These are phyloP conservation scores for Naumovozyma dairenensis DNA, from an alignment of 805 yeast genomes.

Conservation along the genomic window DNA sequence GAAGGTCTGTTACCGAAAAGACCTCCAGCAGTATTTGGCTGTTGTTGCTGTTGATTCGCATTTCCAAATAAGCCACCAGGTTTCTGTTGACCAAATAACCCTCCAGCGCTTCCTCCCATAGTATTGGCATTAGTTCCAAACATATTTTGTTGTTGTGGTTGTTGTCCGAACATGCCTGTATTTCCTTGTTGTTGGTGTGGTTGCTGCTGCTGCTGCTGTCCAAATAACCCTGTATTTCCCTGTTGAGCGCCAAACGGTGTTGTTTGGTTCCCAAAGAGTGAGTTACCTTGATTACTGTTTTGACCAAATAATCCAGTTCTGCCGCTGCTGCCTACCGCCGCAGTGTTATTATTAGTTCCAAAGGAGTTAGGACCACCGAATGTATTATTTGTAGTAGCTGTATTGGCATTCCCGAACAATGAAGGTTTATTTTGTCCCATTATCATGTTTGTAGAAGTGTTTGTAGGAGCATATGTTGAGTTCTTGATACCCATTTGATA, in stretches of 20 bases:
- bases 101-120: slow-evolving; percentile 18
- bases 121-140: slow-evolving; percentile 8
- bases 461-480: slow-evolving; percentile 12
- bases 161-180: slow-evolving; percentile 26
- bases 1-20: slow-evolving; percentile 16
- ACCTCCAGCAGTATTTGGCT: too few relatives aligned
- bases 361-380: slow-evolving; percentile 25
- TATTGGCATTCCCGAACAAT: slow-evolving; percentile 3
- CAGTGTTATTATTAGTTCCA: slow-evolving; percentile 20
- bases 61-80: slow-evolving; percentile 35
- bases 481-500: slow-evolving; percentile 51
- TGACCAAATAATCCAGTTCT: neutral
- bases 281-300: slow-evolving; percentile 29
- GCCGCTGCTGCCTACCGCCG: neutral
- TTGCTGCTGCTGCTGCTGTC: slow-evolving; percentile 10
- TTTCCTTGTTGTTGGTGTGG: slow-evolving; percentile 4
- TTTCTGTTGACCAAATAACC: slow-evolving; percentile 23
- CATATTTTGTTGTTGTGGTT: slow-evolving; percentile 21
- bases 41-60: slow-evolving; percentile 11
- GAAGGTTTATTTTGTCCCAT: slow-evolving; percentile 12
- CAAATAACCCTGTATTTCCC: slow-evolving; percentile 27
- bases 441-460: slow-evolving; percentile 4
- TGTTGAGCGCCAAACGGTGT: slow-evolving; percentile 11
- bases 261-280: slow-evolving; percentile 22
- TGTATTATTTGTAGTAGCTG: slow-evolving; percentile 16